Conservation (phyloP, 441 rosid species). For the Arabidopsis hybrid region DNA sequence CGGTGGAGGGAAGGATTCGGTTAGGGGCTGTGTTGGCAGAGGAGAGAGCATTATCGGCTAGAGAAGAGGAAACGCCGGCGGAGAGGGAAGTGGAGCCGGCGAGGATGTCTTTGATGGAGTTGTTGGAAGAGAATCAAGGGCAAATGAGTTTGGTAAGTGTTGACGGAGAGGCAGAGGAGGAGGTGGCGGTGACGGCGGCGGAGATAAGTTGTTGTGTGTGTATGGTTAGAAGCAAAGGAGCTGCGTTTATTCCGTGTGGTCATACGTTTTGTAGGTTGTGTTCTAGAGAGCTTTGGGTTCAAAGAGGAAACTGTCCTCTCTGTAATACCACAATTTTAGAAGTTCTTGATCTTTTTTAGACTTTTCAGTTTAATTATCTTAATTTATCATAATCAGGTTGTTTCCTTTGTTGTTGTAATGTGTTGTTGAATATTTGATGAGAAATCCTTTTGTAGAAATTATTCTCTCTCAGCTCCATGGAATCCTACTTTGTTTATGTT, state of each 20-base stretch:
- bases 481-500: not conserved
- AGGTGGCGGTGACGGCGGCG: slow-evolving; percentile 28
- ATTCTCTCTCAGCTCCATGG: too few species aligned
- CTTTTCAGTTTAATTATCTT: not conserved
- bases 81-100: slow-evolving; percentile 58
- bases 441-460: slow-evolving; percentile 3
- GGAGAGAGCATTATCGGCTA: slow-evolving; percentile 70
- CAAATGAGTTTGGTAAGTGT: slow-evolving; percentile 60
- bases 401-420: slow-evolving; percentile 36
- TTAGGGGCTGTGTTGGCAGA: slow-evolving; percentile 60
- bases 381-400: slow-evolving; percentile 25
- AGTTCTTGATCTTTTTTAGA: slow-evolving; percentile 81
- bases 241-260: slow-evolving; percentile 94
- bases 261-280: slow-evolving; percentile 95
- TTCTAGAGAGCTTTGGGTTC: slow-evolving; percentile 89
- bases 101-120: slow-evolving; percentile 90
- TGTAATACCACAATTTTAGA: slow-evolving; percentile 81
- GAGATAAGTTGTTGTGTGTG: slow-evolving; percentile 89
- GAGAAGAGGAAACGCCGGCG: slow-evolving; percentile 67
- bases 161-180: slow-evolving; percentile 38
- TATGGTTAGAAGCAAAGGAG: slow-evolving; percentile 94
- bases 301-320: slow-evolving; percentile 88
- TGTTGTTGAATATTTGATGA: slow-evolving; percentile 7
- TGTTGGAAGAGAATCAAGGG: slow-evolving; percentile 78
- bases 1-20: slow-evolving; percentile 31